A percentile compares a stretch with the other conserved stretches of the same genome.
These are phyloP conservation scores for Bruguiera hainesii DNA, from an alignment of 441 rosid genomes.

Conservation along the genomic window DNA sequence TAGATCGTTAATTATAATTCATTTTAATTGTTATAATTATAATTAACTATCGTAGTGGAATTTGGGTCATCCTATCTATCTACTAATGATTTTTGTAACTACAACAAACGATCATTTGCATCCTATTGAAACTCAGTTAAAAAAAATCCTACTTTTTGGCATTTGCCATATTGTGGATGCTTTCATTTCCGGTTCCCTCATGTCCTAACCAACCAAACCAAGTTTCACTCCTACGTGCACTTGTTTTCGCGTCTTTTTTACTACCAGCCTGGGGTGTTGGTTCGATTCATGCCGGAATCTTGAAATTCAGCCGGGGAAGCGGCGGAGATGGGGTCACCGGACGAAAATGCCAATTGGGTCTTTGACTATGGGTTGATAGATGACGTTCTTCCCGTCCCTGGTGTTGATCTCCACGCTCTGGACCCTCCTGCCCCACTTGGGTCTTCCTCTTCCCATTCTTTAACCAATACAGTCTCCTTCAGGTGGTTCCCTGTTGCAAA, in stretches of 20 bases:
- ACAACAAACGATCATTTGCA: no score
- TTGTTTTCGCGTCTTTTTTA: conserved; percentile 6
- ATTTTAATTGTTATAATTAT: no score
- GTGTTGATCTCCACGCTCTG: conserved; percentile 37
- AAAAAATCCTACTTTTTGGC: no score
- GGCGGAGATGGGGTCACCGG: conserved; percentile 33
- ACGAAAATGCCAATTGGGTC: conserved; percentile 40
- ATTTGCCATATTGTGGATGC: neutral
- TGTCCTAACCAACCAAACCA: conserved; percentile 21
- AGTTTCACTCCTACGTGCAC: conserved; percentile 13
- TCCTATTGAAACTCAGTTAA: no score
- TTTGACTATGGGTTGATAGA: conserved; percentile 43
- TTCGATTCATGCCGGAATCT: conserved; percentile 3
- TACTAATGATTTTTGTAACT: no score
- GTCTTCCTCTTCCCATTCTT: conserved; percentile 32
- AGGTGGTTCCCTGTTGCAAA: conserved; percentile 22
- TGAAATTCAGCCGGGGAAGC: conserved; percentile 12
- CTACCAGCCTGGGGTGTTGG: neutral
- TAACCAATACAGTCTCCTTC: conserved; percentile 25
- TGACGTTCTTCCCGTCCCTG: conserved; percentile 39
- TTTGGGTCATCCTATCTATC: no score
- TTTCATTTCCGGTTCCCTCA: neutral
- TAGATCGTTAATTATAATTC: no score
- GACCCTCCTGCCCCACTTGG: conserved; percentile 32
- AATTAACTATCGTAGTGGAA: no score